A percentile compares a stretch with the other conserved stretches of the same genome.
These are phyloP conservation scores for Inonotus obliquus DNA, from an alignment of 1,284 basidiomycete species.

Conservation along the genomic window DNA sequence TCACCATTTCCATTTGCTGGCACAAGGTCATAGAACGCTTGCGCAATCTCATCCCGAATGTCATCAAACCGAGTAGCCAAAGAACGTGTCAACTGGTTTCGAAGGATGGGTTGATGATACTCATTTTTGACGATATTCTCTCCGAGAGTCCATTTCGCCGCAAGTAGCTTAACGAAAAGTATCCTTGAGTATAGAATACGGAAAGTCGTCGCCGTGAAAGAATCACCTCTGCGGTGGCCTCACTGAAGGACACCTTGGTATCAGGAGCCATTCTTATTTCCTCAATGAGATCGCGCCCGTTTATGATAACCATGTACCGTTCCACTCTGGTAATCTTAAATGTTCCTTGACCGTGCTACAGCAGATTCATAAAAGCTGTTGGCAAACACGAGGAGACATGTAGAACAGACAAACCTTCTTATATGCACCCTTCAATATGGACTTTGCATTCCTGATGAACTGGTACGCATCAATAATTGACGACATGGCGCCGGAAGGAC, in stretches of 20 bases:
- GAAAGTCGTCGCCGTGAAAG: background rate
- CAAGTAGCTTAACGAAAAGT: background rate
- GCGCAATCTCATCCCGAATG: conserved; percentile 26
- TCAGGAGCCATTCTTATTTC: conserved; percentile 33
- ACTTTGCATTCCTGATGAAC: conserved; percentile 4
- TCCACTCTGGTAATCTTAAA: conserved; percentile 27
- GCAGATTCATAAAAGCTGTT: too few relatives aligned
- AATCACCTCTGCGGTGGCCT: conserved; percentile 25
- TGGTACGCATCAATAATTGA: conserved; percentile 8
- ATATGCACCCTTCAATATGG: conserved; percentile 3
- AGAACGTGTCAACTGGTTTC: conserved; percentile 24
- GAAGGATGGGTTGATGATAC: conserved; percentile 25
- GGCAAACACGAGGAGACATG: background rate
- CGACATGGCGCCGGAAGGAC: conserved; percentile 1
- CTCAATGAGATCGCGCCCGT: conserved; percentile 25
- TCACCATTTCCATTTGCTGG: conserved; percentile 20
- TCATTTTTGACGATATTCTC: conserved; percentile 16
- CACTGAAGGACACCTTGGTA: conserved; percentile 25
- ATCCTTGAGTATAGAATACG: background rate
- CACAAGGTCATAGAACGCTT: conserved; percentile 23
- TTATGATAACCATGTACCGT: conserved; percentile 28
- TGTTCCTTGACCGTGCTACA: conserved; percentile 21
- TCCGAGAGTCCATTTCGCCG: conserved; percentile 16
- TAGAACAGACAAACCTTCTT: conserved; percentile 2
- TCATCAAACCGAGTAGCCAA: conserved; percentile 23